Evolutionary conservation across 805 yeast genomes (phyloP), one percentile per base, ranked within the genome.

Genomic region (Priceomyces haplophilus): DNA sequence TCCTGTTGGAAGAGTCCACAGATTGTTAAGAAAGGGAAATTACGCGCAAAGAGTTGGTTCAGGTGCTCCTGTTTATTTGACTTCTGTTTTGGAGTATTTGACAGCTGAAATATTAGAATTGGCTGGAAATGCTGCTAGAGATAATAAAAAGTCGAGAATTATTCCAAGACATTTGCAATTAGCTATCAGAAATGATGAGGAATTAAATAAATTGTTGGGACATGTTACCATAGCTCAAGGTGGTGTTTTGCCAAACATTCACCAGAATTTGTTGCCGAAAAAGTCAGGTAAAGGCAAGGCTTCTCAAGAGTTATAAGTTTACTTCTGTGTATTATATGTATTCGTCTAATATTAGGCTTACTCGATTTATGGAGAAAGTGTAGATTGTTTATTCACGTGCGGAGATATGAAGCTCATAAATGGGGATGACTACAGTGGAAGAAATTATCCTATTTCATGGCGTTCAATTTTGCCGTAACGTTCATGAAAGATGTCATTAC

Each of bases 271-370:
- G 61, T 71, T 71, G 60, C 83, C 82, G 65, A 69, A 75, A 71
- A 76, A 76, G 65, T 64, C 77, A 46, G 76, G 74, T 49, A 72
- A 73, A 62, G 49, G 48, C 45, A 76, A 76, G 66, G 79, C 76
- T 65, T 76, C 80, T 56, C 80, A 76, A 69, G 80, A 76, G 68
- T 75, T 76, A 63, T 76, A 75, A 72, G 38, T 51, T 47, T 43
- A 45, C 39, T 51, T 44, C 53, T 46, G 38, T 48, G 46, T 51
- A 55, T 53, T 46, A 48, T 48, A 50, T 50, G 43, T 44, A 38
- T 21, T 27, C 38, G 24, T 39, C 20, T 27, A 16, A 38, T 21
- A 25, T 7, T 21, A 20, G 30, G 35, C 17, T 40, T 21, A 20
- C 32, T 38, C 40, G 43, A 38, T 35, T 38, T 38, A 38, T 43